Evolutionary conservation across 257 asterid species (phyloP).

Genomic region (Rehmannia glutinosa): DNA sequence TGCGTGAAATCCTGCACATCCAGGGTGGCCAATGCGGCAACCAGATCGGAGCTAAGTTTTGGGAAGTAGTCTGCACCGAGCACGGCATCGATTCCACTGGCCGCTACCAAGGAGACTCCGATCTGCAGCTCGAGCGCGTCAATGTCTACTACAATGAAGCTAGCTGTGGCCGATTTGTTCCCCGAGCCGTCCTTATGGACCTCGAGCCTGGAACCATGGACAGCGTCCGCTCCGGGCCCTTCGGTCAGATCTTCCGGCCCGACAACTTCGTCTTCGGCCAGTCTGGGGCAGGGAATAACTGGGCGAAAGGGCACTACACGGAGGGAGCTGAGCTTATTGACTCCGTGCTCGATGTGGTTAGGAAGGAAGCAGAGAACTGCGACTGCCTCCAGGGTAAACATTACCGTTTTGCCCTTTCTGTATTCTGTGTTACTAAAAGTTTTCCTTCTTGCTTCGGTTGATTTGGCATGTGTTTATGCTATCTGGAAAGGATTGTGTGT

Average conservation of each 20-base stretch:
- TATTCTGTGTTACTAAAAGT: neutral
- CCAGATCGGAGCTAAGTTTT: slow-evolving; percentile 51
- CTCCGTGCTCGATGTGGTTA: slow-evolving; percentile 46
- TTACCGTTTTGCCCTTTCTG: neutral
- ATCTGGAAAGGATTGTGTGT: neutral
- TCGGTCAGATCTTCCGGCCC: slow-evolving; percentile 41
- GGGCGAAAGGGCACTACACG: slow-evolving; percentile 50
- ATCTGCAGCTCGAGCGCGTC: slow-evolving; percentile 42
- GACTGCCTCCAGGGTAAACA: slow-evolving; percentile 33
- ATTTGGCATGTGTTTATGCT: neutral
- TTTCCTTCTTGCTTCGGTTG: neutral
- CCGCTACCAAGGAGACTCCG: slow-evolving; percentile 37
- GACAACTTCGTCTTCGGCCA: slow-evolving; percentile 51
- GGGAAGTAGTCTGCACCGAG: slow-evolving; percentile 48
- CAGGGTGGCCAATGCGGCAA: slow-evolving; percentile 56
- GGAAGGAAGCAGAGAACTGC: slow-evolving; percentile 52
- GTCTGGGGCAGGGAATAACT: slow-evolving; percentile 48
- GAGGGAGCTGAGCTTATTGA: slow-evolving; percentile 52
- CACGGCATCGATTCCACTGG: slow-evolving; percentile 52
- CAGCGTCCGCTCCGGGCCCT: slow-evolving; percentile 38
- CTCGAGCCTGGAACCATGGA: slow-evolving; percentile 58
- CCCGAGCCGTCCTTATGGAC: slow-evolving; percentile 47
- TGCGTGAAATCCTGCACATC: slow-evolving; percentile 52
- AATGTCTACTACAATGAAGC: slow-evolving; percentile 49
- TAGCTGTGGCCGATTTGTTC: slow-evolving; percentile 41